These are phyloP conservation scores for Diaporthe amygdali DNA, from an alignment of 2,329 filamentous ascomycete genomes.

Conservation along the genomic window DNA sequence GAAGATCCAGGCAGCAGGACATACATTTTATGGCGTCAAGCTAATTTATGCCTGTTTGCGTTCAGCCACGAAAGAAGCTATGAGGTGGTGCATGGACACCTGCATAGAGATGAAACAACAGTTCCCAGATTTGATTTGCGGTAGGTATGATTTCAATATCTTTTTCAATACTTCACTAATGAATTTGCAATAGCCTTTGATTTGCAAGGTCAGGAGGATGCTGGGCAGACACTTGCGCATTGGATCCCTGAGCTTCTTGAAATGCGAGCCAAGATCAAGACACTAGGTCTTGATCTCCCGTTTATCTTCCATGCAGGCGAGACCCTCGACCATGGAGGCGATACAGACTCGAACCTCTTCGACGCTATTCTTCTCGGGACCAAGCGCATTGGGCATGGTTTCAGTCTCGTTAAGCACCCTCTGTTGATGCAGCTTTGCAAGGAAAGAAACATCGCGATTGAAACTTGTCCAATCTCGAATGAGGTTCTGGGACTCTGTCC, in stretches of 20 bases:
- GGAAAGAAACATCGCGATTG: slow-evolving; percentile 67
- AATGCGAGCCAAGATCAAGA: slow-evolving; percentile 44
- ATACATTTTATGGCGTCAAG: not conserved
- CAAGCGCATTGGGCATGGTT: slow-evolving; percentile 77
- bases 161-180: not conserved
- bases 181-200: slow-evolving; percentile 50
- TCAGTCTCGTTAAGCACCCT: slow-evolving; percentile 70
- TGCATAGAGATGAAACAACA: slow-evolving; percentile 1
- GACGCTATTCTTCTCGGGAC: slow-evolving; percentile 70
- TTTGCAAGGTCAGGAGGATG: slow-evolving; percentile 63
- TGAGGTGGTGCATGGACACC: not conserved
- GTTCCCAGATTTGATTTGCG: not conserved
- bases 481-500: slow-evolving; percentile 75
- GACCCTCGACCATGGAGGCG: slow-evolving; percentile 68
- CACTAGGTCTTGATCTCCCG: not conserved
- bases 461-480: slow-evolving; percentile 78
- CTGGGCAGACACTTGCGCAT: slow-evolving; percentile 55
- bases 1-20: not conserved
- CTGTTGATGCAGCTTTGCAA: slow-evolving; percentile 57
- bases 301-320: slow-evolving; percentile 61
- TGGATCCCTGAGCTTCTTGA: slow-evolving; percentile 53
- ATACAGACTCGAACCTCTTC: slow-evolving; percentile 70
- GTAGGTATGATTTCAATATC: not conserved
- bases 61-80: not conserved
- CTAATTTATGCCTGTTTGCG: not conserved